Evolutionary conservation across 2,329 filamentous ascomycete species (phyloP).

Genomic region (Exophiala mesophila): DNA sequence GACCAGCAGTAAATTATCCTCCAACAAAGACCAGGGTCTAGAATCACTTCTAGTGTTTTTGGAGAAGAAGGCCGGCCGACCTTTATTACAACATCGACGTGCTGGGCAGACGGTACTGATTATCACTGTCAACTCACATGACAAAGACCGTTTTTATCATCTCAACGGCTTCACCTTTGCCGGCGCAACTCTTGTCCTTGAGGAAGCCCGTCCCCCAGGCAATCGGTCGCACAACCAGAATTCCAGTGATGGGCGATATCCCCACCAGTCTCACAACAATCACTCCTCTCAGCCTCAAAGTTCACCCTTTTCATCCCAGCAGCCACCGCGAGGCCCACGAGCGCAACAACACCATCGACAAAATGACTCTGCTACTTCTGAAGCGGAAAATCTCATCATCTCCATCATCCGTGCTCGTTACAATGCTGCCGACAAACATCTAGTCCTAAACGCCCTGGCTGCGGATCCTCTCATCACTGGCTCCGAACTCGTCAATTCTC

Average conservation of each 20-base stretch:
- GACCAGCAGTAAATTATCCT: slow-evolving; percentile 62
- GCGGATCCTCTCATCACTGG: slow-evolving; percentile 65
- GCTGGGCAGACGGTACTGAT: slow-evolving; percentile 20
- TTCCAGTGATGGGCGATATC: slow-evolving; percentile 1
- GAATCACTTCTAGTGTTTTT: slow-evolving; percentile 62
- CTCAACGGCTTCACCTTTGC: slow-evolving; percentile 67
- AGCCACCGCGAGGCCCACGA: slow-evolving; percentile 15
- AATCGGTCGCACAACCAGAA: slow-evolving; percentile 4
- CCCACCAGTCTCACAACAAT: slow-evolving; percentile 14
- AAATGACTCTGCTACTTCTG: slow-evolving; percentile 10
- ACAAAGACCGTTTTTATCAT: slow-evolving; percentile 43
- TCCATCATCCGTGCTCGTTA: slow-evolving; percentile 70
- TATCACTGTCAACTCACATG: slow-evolving; percentile 22
- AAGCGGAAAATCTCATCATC: slow-evolving; percentile 33
- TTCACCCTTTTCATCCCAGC: slow-evolving; percentile 1
- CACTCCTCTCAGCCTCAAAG: slow-evolving; percentile 8
- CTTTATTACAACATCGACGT: slow-evolving; percentile 40
- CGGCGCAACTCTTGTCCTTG: slow-evolving; percentile 53
- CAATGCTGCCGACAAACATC: slow-evolving; percentile 63
- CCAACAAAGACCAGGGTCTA: slow-evolving; percentile 62
- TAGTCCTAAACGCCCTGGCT: slow-evolving; percentile 75
- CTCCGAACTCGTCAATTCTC: slow-evolving; percentile 70
- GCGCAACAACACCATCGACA: slow-evolving; percentile 5
- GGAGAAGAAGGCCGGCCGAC: slow-evolving; percentile 61
- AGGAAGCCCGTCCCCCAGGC: slow-evolving; percentile 36